Percentiles rank a stretch among this genome's conserved stretches.
These are phyloP conservation scores for Pestalotiopsis fici DNA, from an alignment of 2,329 filamentous ascomycete species.

Conservation along the genomic window DNA sequence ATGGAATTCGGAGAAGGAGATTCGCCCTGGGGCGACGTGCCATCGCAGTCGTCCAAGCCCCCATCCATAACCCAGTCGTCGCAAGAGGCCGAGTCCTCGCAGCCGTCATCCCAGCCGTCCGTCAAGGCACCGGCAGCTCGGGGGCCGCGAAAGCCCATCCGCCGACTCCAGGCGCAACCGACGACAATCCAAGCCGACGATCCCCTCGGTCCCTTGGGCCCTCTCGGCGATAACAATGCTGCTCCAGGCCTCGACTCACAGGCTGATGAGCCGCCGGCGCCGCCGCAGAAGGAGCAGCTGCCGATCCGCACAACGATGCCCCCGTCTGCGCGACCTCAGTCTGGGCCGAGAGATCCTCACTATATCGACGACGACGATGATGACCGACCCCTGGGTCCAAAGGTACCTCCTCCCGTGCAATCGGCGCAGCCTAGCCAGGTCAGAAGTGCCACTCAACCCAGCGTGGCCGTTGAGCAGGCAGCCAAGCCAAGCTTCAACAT, in stretches of 20 bases:
- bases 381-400: constrained; percentile 49
- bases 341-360: constrained; percentile 57
- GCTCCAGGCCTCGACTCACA: constrained; percentile 30
- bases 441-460: constrained; percentile 64
- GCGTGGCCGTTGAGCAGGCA: constrained; percentile 89
- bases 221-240: constrained; percentile 53
- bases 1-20: constrained; percentile 47
- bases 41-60: constrained; percentile 36
- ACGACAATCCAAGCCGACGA: constrained; percentile 78
- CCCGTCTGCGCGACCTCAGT: constrained; percentile 40
- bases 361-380: constrained; percentile 71
- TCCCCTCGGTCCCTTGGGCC: constrained; percentile 76
- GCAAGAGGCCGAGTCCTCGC: constrained; percentile 27
- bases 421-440: constrained; percentile 54
- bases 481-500: constrained; percentile 91
- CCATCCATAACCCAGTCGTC: constrained; percentile 14
- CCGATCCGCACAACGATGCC: constrained; percentile 61
- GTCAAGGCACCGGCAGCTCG: constrained; percentile 26
- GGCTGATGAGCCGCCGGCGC: constrained; percentile 62
- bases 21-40: constrained; percentile 46
- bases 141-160: constrained; percentile 34
- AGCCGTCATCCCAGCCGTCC: constrained; percentile 27
- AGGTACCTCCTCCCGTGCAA: constrained; percentile 68
- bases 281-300: constrained; percentile 68
- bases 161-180: constrained; percentile 71